Evolutionary conservation across 257 asterid genomes (phyloP).

Genomic region (Lycium ferocissimum): DNA sequence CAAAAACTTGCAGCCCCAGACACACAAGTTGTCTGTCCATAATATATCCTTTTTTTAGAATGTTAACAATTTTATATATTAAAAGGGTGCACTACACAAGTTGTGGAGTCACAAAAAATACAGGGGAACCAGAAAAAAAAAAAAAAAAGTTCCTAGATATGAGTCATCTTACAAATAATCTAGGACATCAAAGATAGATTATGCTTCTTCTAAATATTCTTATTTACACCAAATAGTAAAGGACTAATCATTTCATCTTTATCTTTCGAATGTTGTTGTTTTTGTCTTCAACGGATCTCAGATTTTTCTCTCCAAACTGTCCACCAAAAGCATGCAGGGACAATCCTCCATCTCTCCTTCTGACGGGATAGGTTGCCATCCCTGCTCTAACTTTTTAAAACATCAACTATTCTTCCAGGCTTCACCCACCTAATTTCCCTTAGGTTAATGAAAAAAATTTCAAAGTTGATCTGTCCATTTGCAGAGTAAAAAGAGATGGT

Average conservation of each 20-base stretch:
- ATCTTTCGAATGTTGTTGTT: neutral
- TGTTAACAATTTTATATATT: neutral
- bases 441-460: no score
- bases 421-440: no score
- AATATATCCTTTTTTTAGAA: neutral
- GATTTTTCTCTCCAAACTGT: neutral
- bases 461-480: no score
- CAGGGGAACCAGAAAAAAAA: neutral
- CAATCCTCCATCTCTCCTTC: no score
- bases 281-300: slow-evolving; percentile 11
- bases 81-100: neutral
- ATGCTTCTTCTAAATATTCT: neutral
- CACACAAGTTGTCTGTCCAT: no score
- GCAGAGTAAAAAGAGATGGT: no score
- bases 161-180: neutral
- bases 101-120: neutral
- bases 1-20: no score
- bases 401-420: no score
- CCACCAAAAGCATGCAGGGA: neutral
- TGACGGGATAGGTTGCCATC: no score
- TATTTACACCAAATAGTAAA: neutral
- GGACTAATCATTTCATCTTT: neutral
- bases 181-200: neutral
- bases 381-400: no score
- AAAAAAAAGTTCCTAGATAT: neutral